Evolutionary conservation across 192 early-diverging fungal species (phyloP), one percentile per base, ranked within the genome.

Genomic region (Mortierella hygrophila): DNA sequence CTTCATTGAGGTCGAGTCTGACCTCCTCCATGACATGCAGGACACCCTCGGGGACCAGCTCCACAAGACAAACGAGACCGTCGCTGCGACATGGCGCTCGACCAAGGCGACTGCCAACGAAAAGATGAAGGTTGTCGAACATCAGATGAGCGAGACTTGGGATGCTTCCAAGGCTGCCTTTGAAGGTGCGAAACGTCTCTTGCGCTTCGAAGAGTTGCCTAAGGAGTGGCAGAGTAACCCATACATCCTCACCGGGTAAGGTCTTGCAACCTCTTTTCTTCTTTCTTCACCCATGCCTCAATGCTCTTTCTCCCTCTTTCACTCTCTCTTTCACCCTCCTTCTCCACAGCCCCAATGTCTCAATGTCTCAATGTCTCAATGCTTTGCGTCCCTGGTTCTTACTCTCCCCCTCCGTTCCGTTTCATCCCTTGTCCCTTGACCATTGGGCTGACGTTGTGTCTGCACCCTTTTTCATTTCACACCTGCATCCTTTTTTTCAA

Each of bases 141-240:
- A 91, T 63, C 91, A 93, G 72, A 78, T 93, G 63, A 91, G 90
- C 69, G 80, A 74, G 74, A 89, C 89, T 40, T 93, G 92, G 92
- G 90, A 92, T 79, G 92, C 92, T 23, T 86, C 84, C 75, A 93
- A 93, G 75, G 91, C 92, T 7, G 91, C 90, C 4, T 80, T 92
- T 42, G 87, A 89, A 9, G 93, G 91, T 21, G 92, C 92, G 40
- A 91, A 91, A 44, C 87, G 93, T 4, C 70, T 94, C 68, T 72
- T 94, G 44, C 60, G 84, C n/a, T 91, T 93, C 60, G 89, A 94
- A 41, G 93, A 94, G 68, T 54, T 94, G 20, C 93, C 93, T 15
- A 82, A 79, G 60, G 90, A 91, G 81, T 94, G 93, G 93, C 92
- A 93, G 77, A 91, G 92, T 68, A 94, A 94, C 38, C 88, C 89